These are phyloP conservation scores for Fusarium odoratissimum DNA, from an alignment of 2,329 filamentous ascomycete species.

Conservation along the genomic window DNA sequence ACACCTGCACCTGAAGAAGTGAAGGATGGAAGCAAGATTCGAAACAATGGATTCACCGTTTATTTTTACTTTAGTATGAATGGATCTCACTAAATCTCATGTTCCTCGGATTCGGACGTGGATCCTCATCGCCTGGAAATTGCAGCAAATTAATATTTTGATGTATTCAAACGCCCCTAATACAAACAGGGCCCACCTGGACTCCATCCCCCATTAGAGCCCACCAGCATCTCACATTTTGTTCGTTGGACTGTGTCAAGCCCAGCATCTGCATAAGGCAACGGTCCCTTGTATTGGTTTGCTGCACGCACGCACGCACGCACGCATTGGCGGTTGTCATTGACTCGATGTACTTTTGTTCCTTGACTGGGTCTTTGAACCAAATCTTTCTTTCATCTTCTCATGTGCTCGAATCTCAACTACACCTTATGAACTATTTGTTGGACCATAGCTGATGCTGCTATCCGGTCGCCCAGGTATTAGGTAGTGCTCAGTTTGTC, in stretches of 20 bases:
- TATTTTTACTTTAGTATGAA: conserved; percentile 34
- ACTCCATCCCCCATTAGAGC: conserved; percentile 26
- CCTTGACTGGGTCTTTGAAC: background rate
- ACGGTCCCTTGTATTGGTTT: conserved; percentile 21
- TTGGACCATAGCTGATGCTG: conserved; percentile 11
- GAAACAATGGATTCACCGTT: conserved; percentile 36
- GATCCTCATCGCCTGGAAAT: conserved; percentile 38
- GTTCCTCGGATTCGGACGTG: conserved; percentile 18
- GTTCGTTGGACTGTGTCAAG: conserved; percentile 22
- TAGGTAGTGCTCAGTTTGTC: background rate
- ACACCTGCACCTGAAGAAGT: conserved; percentile 10
- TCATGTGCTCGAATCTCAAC: background rate
- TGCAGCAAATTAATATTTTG: conserved; percentile 30
- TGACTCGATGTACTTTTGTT: conserved; percentile 7
- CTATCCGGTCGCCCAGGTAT: conserved; percentile 21
- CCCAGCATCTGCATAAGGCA: conserved; percentile 14
- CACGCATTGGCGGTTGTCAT: conserved; percentile 8
- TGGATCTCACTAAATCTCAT: conserved; percentile 16
- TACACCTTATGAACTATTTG: background rate
- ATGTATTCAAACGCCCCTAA: conserved; percentile 37
- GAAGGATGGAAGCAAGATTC: conserved; percentile 28
- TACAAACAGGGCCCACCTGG: conserved; percentile 31
- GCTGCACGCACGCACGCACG: background rate
- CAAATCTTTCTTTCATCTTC: background rate
- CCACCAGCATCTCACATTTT: conserved; percentile 27